A percentile compares a stretch with the other conserved stretches of the same genome.
These are phyloP conservation scores for Astrothelium subdiscretum DNA, from an alignment of 495 filamentous ascomycete species.

Conservation along the genomic window DNA sequence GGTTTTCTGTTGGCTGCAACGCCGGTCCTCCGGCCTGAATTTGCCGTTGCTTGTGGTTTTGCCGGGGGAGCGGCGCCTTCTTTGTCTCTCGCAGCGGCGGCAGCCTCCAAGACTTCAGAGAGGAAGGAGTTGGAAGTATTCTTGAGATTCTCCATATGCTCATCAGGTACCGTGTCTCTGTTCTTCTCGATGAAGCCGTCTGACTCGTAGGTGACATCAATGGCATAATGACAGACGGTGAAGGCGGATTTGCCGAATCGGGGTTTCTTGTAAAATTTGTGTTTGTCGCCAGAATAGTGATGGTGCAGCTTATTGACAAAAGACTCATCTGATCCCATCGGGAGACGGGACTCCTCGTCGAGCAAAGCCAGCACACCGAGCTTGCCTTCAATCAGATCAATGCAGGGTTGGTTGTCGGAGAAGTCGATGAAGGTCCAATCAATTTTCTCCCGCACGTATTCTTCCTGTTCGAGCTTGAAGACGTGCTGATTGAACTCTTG, in stretches of 20 bases:
- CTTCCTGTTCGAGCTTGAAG: conserved; percentile 99
- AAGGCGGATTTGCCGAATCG: conserved; percentile 96
- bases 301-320: conserved; percentile 97
- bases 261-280: conserved; percentile 97
- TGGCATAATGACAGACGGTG: conserved; percentile 96
- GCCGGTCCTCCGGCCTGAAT: conserved; percentile 66
- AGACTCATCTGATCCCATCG: conserved; percentile 94
- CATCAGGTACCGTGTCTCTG: conserved; percentile 93
- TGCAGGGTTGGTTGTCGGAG: conserved; percentile 99
- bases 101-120: conserved; percentile 70
- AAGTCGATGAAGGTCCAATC: conserved; percentile 99
- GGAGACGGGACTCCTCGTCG: conserved; percentile 91
- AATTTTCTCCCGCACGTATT: conserved; percentile 93
- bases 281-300: conserved; percentile 81
- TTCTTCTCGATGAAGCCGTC: conserved; percentile 99
- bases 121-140: conserved; percentile 81
- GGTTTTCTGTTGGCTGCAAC: conserved; percentile 92
- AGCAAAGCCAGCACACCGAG: conserved; percentile 84
- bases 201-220: conserved; percentile 99
- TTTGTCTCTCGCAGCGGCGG: conserved; percentile 79
- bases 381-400: conserved; percentile 96
- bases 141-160: conserved; percentile 87
- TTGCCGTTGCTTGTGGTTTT: conserved; percentile 46
- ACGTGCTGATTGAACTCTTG: conserved; percentile 99
- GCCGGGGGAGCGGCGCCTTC: conserved; percentile 60